These are phyloP conservation scores for Paramecium sexaurelia DNA, from an alignment of 73 alveolate species.

Conservation along the genomic window DNA sequence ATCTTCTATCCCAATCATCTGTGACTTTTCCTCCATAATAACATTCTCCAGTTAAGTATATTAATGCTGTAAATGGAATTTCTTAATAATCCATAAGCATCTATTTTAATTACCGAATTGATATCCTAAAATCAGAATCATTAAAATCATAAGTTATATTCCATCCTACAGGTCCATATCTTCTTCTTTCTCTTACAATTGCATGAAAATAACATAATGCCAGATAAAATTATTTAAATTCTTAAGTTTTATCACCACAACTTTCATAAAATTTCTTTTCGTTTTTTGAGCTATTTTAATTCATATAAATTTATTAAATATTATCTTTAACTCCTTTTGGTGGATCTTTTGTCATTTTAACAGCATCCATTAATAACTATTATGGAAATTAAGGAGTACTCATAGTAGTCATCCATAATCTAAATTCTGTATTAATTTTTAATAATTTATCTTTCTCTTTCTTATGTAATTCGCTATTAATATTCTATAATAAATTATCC, in stretches of 20 bases:
- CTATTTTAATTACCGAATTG: constrained; percentile 86
- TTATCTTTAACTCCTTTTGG: constrained; percentile 91
- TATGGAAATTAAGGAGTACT: constrained; percentile 96
- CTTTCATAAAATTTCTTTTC: constrained; percentile 78
- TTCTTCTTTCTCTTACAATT: constrained; percentile 93
- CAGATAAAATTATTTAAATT: constrained; percentile 76
- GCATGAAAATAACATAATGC: constrained; percentile 93
- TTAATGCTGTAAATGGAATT: constrained; percentile 94
- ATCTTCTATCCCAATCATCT: constrained; percentile 98
- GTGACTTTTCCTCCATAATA: constrained; percentile 99
- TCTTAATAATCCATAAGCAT: constrained; percentile 87
- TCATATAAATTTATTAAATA: constrained; percentile 78
- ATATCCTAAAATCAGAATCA: constrained; percentile 90
- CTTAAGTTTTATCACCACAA: constrained; percentile 78
- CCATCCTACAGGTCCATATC: constrained; percentile 99
- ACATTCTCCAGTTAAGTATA: constrained; percentile 94
- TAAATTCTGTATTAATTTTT: constrained; percentile 90
- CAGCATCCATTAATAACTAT: constrained; percentile 92
- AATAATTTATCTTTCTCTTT: constrained; percentile 69
- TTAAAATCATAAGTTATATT: constrained; percentile 91
- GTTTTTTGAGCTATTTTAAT: constrained; percentile 74
- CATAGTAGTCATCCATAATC: constrained; percentile 97
- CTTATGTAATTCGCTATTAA: constrained; percentile 3
- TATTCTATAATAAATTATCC: constrained; percentile 85
- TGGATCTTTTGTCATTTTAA: constrained; percentile 92